A percentile compares a stretch with the other conserved stretches of the same genome.
Conservation (phyloP, 768 basidiomycete genomes). For the Suillus cothurnatus region DNA sequence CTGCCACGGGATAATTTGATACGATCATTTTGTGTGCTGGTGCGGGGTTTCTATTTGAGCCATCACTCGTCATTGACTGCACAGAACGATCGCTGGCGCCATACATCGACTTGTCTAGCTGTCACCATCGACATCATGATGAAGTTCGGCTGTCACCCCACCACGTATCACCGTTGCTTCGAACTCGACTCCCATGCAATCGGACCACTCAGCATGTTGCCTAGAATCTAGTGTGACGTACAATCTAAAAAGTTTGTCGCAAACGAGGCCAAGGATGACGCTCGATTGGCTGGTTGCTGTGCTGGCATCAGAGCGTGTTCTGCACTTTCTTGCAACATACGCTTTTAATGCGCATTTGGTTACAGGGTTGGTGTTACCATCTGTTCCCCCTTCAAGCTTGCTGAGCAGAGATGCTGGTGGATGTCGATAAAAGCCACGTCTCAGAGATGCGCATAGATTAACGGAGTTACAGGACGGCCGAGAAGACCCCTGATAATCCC, state of each 20-base stretch:
- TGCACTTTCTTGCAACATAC: background rate
- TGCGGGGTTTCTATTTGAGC: background rate
- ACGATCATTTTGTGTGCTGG: conserved; percentile 4
- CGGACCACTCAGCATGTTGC: background rate
- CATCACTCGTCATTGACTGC: background rate
- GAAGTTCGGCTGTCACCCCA: background rate
- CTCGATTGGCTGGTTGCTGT: background rate
- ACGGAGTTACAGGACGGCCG: background rate
- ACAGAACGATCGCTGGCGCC: background rate
- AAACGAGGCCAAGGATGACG: background rate
- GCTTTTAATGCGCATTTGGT: background rate
- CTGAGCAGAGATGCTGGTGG: background rate
- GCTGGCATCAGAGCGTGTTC: conserved; percentile 1
- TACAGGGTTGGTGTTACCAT: background rate
- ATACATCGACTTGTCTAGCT: background rate
- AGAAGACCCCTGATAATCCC: background rate
- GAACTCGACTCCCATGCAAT: background rate
- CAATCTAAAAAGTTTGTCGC: background rate
- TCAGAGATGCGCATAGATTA: background rate
- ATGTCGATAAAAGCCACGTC: background rate
- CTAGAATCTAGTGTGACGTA: background rate
- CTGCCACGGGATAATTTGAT: conserved; percentile 3
- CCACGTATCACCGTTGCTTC: background rate
- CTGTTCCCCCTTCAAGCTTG: background rate
- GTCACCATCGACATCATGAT: background rate